phyloP scores from a whole-genome alignment of 2,329 filamentous ascomycete species.

The Neophaeococcomyces mojaviensis region DNA sequence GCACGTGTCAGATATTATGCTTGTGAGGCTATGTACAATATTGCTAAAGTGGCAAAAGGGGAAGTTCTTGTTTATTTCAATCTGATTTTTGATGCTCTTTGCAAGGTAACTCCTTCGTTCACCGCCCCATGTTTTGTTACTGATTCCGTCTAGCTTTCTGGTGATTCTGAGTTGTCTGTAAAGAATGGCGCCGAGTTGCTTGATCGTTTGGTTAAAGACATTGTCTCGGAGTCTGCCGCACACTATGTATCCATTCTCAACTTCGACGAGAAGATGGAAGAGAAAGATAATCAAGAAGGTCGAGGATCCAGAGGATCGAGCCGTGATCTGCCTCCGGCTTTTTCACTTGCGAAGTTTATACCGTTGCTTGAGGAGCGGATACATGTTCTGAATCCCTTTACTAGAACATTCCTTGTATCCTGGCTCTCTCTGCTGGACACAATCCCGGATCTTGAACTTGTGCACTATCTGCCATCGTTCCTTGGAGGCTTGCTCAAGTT shows the following conservation, averaged over 20 bases:
- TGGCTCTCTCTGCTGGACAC: constrained; percentile 95
- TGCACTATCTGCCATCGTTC: constrained; percentile 87
- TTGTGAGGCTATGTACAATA: constrained; percentile 99
- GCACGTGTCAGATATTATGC: constrained; percentile 95
- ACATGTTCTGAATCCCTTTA: constrained; percentile 89
- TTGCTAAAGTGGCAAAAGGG: constrained; percentile 96
- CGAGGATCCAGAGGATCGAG: constrained; percentile 29
- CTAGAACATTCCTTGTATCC: constrained; percentile 85
- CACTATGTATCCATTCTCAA: constrained; percentile 90
- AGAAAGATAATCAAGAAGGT: constrained; percentile 29
- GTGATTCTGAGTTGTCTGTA: constrained; percentile 91
- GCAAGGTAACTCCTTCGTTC: constrained; percentile 58
- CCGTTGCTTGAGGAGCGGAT: constrained; percentile 91
- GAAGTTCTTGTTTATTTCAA: constrained; percentile 98
- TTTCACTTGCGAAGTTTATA: constrained; percentile 84
- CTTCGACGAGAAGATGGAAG: constrained; percentile 43
- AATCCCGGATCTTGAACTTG: constrained; percentile 91
- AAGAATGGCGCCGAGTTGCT: constrained; percentile 96
- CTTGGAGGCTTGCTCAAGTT: constrained; percentile 84
- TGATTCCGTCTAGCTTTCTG: constrained; percentile 60
- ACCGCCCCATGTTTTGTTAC: constrained; percentile 10
- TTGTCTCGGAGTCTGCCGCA: constrained; percentile 88
- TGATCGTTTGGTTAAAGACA: constrained; percentile 91
- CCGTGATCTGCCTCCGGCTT: constrained; percentile 67
- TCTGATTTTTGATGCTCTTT: constrained; percentile 92